These are phyloP conservation scores for Populus alba DNA, from an alignment of 345 rosid species.

Conservation along the genomic window DNA sequence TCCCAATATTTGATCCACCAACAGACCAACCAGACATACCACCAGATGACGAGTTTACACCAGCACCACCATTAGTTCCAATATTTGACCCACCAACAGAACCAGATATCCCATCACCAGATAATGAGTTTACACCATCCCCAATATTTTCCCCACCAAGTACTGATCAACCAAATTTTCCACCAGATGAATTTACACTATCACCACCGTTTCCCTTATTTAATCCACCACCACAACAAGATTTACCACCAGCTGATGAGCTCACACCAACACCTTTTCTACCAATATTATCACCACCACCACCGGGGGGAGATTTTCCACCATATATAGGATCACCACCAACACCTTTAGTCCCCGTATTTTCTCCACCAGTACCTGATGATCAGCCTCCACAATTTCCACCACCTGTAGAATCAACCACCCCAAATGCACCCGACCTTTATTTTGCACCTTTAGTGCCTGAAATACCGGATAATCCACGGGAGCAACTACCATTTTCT, in stretches of 20 bases:
- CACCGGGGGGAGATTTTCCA: not conserved
- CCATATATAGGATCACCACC: not conserved
- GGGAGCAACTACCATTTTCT: slow-evolving; percentile 6
- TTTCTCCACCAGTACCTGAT: slow-evolving; percentile 14
- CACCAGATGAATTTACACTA: slow-evolving; percentile 8
- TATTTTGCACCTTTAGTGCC: slow-evolving; percentile 25
- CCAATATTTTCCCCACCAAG: slow-evolving; percentile 8
- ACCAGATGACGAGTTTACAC: slow-evolving; percentile 10
- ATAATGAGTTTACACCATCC: slow-evolving; percentile 9
- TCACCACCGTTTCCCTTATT: slow-evolving; percentile 17
- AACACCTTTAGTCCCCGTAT: slow-evolving; percentile 5
- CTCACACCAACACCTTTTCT: slow-evolving; percentile 3
- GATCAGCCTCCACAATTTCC: slow-evolving; percentile 23
- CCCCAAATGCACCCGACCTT: slow-evolving; percentile 8
- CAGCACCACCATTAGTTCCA: slow-evolving; percentile 19
- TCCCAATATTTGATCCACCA: slow-evolving; percentile 1
- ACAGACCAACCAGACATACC: slow-evolving; percentile 9
- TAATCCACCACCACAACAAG: slow-evolving; percentile 15
- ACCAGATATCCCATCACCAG: slow-evolving; percentile 17
- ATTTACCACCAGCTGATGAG: slow-evolving; percentile 2
- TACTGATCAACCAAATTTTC: slow-evolving; percentile 3
- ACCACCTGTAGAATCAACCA: slow-evolving; percentile 20
- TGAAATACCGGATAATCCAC: slow-evolving; percentile 16
- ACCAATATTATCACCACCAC: not conserved
- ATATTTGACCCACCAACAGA: not conserved